These are phyloP conservation scores for Cyamopsis tetragonoloba DNA, from an alignment of 306 rosid genomes.

Conservation along the genomic window DNA sequence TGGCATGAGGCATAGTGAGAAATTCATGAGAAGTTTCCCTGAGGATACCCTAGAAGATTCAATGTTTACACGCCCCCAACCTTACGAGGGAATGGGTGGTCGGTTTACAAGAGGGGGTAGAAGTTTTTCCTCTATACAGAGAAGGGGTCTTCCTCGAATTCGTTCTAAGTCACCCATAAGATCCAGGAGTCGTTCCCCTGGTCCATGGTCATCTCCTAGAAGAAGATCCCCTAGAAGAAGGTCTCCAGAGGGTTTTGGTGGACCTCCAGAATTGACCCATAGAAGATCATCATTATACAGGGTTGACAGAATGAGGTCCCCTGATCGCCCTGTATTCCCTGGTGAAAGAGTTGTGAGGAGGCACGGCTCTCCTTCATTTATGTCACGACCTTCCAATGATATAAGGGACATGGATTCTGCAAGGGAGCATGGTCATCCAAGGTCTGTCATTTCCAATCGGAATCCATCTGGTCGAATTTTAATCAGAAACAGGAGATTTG, in stretches of 20 bases:
- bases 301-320: conserved; percentile 77
- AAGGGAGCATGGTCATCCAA: conserved; percentile 64
- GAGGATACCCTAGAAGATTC: conserved; percentile 55
- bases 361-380: conserved; percentile 51
- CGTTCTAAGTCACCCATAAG: conserved; percentile 75
- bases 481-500: conserved; percentile 64
- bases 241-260: conserved; percentile 69
- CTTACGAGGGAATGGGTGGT: conserved; percentile 52
- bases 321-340: conserved; percentile 59
- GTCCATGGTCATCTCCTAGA: conserved; percentile 70
- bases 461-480: conserved; percentile 57
- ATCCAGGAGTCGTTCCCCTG: conserved; percentile 79
- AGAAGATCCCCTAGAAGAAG: conserved; percentile 82
- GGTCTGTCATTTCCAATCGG: conserved; percentile 53
- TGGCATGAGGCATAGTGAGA: conserved; percentile 60
- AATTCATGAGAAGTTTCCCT: conserved; percentile 53
- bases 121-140: conserved; percentile 59
- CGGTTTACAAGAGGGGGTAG: conserved; percentile 61
- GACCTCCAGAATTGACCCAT: conserved; percentile 55
- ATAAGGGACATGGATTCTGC: conserved; percentile 71
- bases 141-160: conserved; percentile 52
- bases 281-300: conserved; percentile 67
- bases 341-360: conserved; percentile 65
- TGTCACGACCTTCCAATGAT: conserved; percentile 59
- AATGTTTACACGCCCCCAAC: conserved; percentile 52